A percentile compares a stretch with the other conserved stretches of the same genome.
Conservation (phyloP, 2,329 filamentous ascomycete genomes). For the Pseudofabraea citricarpa region DNA sequence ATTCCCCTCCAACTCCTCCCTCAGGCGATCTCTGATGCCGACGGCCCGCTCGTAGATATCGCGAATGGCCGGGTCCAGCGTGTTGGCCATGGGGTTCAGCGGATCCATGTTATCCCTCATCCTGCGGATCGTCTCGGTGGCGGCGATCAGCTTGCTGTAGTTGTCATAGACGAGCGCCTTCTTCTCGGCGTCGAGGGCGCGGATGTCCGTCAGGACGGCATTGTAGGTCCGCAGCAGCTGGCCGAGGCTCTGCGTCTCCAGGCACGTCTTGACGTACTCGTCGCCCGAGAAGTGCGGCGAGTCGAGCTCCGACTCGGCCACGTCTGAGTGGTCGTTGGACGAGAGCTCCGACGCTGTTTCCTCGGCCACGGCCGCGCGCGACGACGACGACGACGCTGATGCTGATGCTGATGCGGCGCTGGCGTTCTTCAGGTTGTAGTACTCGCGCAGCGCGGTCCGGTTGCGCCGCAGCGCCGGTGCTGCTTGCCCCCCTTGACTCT, state of each 20-base stretch:
- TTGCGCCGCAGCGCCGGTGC: too few species aligned
- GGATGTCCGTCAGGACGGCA: constrained; percentile 71
- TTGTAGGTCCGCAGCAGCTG: constrained; percentile 68
- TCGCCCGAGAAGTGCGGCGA: constrained; percentile 65
- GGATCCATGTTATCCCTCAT: constrained; percentile 82
- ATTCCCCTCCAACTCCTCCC: constrained; percentile 35
- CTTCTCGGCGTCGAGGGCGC: constrained; percentile 88
- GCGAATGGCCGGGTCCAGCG: constrained; percentile 66
- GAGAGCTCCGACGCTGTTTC: constrained; percentile 26
- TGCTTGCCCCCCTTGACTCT: too few species aligned
- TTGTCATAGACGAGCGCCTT: constrained; percentile 98
- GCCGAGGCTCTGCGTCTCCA: constrained; percentile 59
- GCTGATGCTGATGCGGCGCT: too few species aligned
- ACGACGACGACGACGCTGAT: constrained; percentile 9
- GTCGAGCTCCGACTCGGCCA: constrained; percentile 69
- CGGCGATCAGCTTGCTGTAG: constrained; percentile 93
- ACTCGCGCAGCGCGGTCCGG: constrained; percentile 83
- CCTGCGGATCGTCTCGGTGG: constrained; percentile 91
- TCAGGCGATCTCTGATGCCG: constrained; percentile 21
- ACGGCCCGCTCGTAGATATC: constrained; percentile 56
- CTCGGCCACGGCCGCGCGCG: constrained; percentile 14
- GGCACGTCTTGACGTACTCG: constrained; percentile 58
- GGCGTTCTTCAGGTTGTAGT: constrained; percentile 72
- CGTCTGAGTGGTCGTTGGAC: constrained; percentile 39
- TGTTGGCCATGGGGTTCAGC: constrained; percentile 65